phyloP scores from a whole-genome alignment of 192 early-diverging fungal species.

The Coemansia sp. region DNA sequence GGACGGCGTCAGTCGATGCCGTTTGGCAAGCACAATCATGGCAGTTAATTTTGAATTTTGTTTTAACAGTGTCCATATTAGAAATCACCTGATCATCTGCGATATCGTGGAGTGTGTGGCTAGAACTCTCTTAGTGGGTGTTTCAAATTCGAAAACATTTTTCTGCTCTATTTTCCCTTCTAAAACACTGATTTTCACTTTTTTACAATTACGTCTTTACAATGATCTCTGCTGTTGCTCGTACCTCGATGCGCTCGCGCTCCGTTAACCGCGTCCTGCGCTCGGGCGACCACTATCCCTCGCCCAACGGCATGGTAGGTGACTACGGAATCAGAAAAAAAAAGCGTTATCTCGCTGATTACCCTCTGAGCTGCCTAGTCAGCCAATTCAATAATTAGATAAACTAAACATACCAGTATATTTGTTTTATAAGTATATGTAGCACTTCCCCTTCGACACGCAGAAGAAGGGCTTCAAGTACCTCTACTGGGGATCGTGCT shows the following conservation, averaged over 20 bases:
- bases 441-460: conserved; percentile 50
- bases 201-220: background rate
- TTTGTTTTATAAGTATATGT: conserved; percentile 1
- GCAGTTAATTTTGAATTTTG: background rate
- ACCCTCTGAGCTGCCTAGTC: too few species aligned
- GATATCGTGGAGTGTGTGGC: background rate
- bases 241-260: conserved; percentile 51
- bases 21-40: conserved; percentile 1
- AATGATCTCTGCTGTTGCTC: conserved; percentile 48
- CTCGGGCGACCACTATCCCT: conserved; percentile 33
- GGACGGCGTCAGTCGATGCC: conserved; percentile 22
- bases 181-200: background rate
- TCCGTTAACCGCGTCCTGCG: conserved; percentile 33
- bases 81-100: background rate
- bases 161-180: conserved; percentile 10
- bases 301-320: conserved; percentile 52
- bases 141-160: background rate
- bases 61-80: background rate
- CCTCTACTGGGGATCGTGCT: conserved; percentile 48
- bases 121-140: background rate
- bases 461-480: conserved; percentile 51
- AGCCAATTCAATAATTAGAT: background rate
- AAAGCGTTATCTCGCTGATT: background rate
- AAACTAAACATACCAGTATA: background rate
- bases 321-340: background rate